Conservation (phyloP, 805 yeast genomes). For the Torulaspora indica region DNA sequence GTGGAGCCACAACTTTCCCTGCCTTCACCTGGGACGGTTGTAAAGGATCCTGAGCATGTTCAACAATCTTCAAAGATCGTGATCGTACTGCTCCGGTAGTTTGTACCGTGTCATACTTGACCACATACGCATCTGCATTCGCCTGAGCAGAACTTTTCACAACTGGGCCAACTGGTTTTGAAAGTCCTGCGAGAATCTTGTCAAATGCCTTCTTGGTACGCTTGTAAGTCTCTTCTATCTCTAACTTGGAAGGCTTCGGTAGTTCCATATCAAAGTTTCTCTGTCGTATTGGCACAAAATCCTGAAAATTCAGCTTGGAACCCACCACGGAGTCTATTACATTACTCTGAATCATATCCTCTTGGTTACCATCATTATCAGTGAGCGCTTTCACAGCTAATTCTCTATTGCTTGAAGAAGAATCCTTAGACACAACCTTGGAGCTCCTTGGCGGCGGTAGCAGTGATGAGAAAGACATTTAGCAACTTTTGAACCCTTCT, state of each 20-base stretch:
- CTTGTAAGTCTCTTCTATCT: constrained; percentile 44
- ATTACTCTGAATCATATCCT: constrained; percentile 1
- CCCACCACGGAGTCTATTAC: constrained; percentile 16
- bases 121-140: constrained; percentile 40
- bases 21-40: constrained; percentile 71
- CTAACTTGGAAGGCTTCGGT: constrained; percentile 45
- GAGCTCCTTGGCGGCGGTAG: constrained; percentile 24
- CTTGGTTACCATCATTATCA: constrained; percentile 5
- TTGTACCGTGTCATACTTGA: constrained; percentile 43
- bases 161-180: constrained; percentile 30
- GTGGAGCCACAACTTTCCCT: constrained; percentile 64
- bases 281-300: constrained; percentile 58
- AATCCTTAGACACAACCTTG: not conserved
- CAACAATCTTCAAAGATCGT: constrained; percentile 57
- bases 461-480: constrained; percentile 24
- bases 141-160: constrained; percentile 24
- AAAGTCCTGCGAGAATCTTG: constrained; percentile 43
- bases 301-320: constrained; percentile 42
- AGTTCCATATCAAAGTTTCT: constrained; percentile 38
- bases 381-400: constrained; percentile 8
- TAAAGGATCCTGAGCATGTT: constrained; percentile 65
- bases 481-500: not conserved
- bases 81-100: constrained; percentile 33
- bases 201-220: constrained; percentile 55
- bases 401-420: constrained; percentile 2